phyloP scores from a whole-genome alignment of 2,329 filamentous ascomycete species.

The Colletotrichum karsti region DNA sequence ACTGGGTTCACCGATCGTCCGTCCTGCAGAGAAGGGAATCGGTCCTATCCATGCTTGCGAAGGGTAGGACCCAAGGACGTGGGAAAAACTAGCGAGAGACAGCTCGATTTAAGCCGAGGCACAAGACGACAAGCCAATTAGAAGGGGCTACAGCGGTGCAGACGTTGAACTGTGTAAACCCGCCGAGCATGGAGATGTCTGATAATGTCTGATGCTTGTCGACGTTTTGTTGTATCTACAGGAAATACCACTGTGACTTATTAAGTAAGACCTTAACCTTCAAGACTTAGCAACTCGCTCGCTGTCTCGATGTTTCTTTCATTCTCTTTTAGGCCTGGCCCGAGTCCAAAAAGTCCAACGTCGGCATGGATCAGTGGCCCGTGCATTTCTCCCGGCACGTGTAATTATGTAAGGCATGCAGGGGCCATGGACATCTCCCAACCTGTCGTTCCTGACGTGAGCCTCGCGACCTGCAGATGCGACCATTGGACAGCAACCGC shows the following conservation, averaged over 20 bases:
- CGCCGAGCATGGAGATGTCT: too few species aligned
- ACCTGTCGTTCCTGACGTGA: constrained; percentile 7
- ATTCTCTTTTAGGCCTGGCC: too few species aligned
- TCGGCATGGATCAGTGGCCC: too few species aligned
- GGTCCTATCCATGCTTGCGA: not conserved
- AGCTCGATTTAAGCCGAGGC: constrained; percentile 11
- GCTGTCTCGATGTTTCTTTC: too few species aligned
- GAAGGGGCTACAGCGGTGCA: not conserved
- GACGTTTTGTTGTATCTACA: too few species aligned
- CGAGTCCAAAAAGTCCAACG: too few species aligned
- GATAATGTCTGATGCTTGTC: too few species aligned
- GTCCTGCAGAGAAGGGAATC: not conserved
- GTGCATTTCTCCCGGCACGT: constrained; percentile 12
- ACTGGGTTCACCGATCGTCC: constrained; percentile 14
- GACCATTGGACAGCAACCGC: constrained; percentile 28
- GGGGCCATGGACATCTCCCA: not conserved
- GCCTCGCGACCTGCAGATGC: constrained; percentile 25
- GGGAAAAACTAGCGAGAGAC: not conserved
- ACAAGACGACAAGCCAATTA: constrained; percentile 7
- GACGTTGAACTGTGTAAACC: not conserved
- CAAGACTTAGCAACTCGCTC: too few species aligned
- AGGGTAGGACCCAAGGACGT: not conserved
- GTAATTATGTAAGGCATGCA: constrained; percentile 22
- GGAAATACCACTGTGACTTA: too few species aligned
- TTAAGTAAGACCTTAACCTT: too few species aligned